Evolutionary conservation across 352 stramenopile species (phyloP), one percentile per base, ranked within the genome.

Genomic region (Phytopythium montanum): DNA sequence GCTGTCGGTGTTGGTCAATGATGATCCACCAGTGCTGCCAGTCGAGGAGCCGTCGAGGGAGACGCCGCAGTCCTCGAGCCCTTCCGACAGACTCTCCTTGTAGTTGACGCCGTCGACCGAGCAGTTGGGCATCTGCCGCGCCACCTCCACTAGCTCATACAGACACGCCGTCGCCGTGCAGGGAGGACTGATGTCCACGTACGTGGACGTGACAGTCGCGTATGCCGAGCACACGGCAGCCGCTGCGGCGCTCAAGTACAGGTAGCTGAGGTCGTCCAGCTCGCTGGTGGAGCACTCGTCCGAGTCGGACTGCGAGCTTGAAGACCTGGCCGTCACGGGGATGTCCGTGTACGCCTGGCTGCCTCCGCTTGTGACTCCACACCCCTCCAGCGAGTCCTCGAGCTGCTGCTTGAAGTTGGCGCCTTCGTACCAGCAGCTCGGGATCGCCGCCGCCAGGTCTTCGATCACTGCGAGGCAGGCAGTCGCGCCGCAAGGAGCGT

Each of bases 331-430:
- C 19, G 28, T 39, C 7, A 51, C 38, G 14, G 38, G 36, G 29
- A 70, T 50, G 36, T 70, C 64, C 21, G 54, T 60, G 14, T 53
- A 55, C 13, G 26, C 1, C 8, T 23, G 56, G 48, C 50, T 62
- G 26, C 46, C 60, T 31, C 38, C 46, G 21, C 53, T 62, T 6
- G 12, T 45, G 5, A 13, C 21, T 3, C 33, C 50, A 21, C 50
- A 56, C 2, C 6, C 4, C 12, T 2, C 50, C 4, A 56, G 8
- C 19, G 60, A 60, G 31, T 68, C 64, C n/a, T 64, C 41, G 8
- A 66, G 53, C 31, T 70, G 46, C 29, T 66, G 62, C 41, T 71
- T 71, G 63, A 64, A 9, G 60, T 74, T 71, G 31, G 64, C 51
- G 5, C 66, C 66, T n/a, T 45, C 62, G 45, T 62, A 64, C 10